Evolutionary conservation across 1,284 basidiomycete species (phyloP).

Genomic region (Papiliotrema laurentii): DNA sequence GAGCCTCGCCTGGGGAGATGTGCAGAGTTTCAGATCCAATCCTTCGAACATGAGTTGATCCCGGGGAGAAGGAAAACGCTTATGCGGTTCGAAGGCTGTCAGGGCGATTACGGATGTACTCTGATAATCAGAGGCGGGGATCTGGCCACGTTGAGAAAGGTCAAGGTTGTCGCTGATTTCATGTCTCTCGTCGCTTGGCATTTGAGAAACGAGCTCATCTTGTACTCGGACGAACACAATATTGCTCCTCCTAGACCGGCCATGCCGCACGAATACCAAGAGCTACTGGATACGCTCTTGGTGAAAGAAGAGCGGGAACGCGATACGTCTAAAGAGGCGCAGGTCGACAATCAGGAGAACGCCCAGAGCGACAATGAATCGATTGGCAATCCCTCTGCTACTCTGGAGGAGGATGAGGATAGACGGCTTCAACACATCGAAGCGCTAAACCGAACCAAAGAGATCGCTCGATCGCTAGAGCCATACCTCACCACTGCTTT

Average conservation of each 20-base stretch:
- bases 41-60: conserved; percentile 87
- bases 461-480: conserved; percentile 66
- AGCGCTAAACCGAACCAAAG: conserved; percentile 31
- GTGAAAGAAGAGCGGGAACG: conserved; percentile 4
- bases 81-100: conserved; percentile 96
- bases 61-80: conserved; percentile 89
- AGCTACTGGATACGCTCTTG: conserved; percentile 29
- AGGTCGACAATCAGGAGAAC: too few relatives aligned
- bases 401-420: conserved; percentile 59
- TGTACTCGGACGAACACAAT: conserved; percentile 91
- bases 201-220: conserved; percentile 85
- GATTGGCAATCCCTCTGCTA: conserved; percentile 14
- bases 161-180: conserved; percentile 91
- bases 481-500: conserved; percentile 81
- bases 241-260: conserved; percentile 57
- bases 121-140: conserved; percentile 89
- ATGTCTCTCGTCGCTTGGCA: conserved; percentile 82
- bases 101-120: conserved; percentile 86
- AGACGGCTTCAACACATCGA: conserved; percentile 62
- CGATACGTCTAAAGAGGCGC: too few relatives aligned
- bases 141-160: conserved; percentile 67
- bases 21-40: conserved; percentile 80
- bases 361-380: too few relatives aligned
- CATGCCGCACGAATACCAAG: conserved; percentile 30
- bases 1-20: conserved; percentile 90